Conservation (phyloP, 345 rosid genomes). For the Kandelia obovata region DNA sequence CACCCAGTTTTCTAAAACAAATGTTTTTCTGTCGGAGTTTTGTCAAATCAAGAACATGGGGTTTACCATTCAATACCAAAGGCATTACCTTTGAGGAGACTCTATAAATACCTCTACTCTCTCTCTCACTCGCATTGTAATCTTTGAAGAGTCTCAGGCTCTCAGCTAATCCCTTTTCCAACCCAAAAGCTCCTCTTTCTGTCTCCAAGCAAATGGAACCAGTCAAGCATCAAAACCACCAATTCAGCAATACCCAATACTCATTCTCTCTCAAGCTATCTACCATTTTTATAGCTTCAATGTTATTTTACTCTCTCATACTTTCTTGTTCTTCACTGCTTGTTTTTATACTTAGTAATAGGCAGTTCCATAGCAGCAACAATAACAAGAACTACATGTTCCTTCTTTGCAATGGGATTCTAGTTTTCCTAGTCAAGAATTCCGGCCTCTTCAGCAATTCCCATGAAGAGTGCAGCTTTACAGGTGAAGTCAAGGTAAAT, state of each 20-base stretch:
- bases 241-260: not conserved
- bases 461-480: constrained; percentile 8
- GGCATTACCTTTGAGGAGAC: no score
- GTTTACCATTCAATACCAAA: not conserved
- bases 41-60: not conserved
- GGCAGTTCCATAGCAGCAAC: constrained; percentile 20
- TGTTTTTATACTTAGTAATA: constrained; percentile 8
- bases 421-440: constrained; percentile 42
- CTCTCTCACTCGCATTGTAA: not conserved
- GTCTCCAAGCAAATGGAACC: constrained; percentile 21
- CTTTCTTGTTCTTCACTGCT: constrained; percentile 31
- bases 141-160: no score
- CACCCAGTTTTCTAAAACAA: no score
- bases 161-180: no score
- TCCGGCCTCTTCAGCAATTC: constrained; percentile 34
- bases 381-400: constrained; percentile 60
- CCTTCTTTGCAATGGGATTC: constrained; percentile 66
- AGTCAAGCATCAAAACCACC: not conserved
- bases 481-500: constrained; percentile 5
- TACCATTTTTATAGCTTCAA: constrained; percentile 26
- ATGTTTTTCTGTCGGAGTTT: not conserved
- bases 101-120: not conserved
- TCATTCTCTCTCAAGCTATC: constrained; percentile 8
- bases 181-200: not conserved
- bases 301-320: constrained; percentile 39